Percentiles rank a stretch among this genome's conserved stretches.
Conservation (phyloP, 2,329 filamentous ascomycete species). For the Sporothrix protearum region DNA sequence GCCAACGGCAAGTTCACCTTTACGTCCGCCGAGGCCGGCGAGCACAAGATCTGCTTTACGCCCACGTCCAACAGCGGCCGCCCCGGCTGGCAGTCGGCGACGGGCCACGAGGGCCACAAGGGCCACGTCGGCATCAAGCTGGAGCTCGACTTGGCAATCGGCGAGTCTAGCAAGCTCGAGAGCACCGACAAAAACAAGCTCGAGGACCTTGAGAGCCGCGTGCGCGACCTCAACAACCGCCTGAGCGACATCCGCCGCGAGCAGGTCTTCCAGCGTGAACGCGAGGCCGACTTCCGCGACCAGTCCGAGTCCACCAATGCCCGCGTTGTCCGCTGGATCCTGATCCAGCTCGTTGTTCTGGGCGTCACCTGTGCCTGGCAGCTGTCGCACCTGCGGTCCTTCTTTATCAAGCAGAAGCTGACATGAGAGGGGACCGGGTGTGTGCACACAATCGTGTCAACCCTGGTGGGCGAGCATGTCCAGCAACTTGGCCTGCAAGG, state of each 20-base stretch:
- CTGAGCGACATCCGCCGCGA: slow-evolving; percentile 86
- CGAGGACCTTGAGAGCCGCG: slow-evolving; percentile 79
- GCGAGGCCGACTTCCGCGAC: slow-evolving; percentile 96
- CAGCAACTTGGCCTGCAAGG: neutral
- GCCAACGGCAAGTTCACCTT: slow-evolving; percentile 87
- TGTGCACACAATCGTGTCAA: neutral
- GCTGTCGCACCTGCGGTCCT: slow-evolving; percentile 86
- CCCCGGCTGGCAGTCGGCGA: slow-evolving; percentile 65
- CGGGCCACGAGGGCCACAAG: slow-evolving; percentile 30
- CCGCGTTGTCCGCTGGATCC: slow-evolving; percentile 87
- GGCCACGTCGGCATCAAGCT: slow-evolving; percentile 77
- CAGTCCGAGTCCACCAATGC: slow-evolving; percentile 92
- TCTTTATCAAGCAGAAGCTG: slow-evolving; percentile 99
- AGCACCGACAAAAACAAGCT: slow-evolving; percentile 92
- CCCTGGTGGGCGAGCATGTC: neutral
- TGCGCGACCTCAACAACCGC: slow-evolving; percentile 83
- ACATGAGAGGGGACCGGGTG: slow-evolving; percentile 58
- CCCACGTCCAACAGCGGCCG: slow-evolving; percentile 69
- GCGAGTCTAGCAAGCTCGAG: slow-evolving; percentile 90
- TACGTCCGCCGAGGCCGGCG: slow-evolving; percentile 87
- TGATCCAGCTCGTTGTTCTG: slow-evolving; percentile 82
- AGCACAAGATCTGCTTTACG: slow-evolving; percentile 93
- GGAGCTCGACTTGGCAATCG: slow-evolving; percentile 85
- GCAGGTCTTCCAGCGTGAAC: slow-evolving; percentile 95
- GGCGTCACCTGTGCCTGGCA: slow-evolving; percentile 94